Evolutionary conservation across 2,329 filamentous ascomycete genomes (phyloP).

Genomic region (Pseudocercospora eumusae): DNA sequence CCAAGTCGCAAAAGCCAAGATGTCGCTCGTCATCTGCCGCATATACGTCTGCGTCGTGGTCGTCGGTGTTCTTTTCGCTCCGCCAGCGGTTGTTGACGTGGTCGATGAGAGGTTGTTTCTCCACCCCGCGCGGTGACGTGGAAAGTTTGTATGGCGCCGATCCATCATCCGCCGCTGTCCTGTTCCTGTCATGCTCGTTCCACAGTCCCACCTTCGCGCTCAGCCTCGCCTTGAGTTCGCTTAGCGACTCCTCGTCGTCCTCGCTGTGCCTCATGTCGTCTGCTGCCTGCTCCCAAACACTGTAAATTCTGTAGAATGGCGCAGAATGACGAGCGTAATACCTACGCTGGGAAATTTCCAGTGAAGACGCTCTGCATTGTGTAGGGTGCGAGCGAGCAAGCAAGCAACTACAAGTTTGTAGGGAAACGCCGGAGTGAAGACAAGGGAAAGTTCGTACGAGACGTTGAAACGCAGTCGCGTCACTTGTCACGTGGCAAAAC

Average conservation of each 20-base stretch:
- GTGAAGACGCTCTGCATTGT: background rate
- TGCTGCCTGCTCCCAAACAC: background rate
- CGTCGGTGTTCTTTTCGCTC: conserved; percentile 16
- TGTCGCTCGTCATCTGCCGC: conserved; percentile 26
- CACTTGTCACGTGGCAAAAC: background rate
- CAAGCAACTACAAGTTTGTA: background rate
- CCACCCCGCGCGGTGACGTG: conserved; percentile 16
- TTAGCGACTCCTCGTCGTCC: conserved; percentile 15
- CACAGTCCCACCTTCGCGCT: conserved; percentile 2
- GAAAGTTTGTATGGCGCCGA: background rate
- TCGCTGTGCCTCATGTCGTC: background rate
- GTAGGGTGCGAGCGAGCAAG: background rate
- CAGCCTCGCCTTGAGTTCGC: conserved; percentile 12
- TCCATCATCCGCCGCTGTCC: background rate
- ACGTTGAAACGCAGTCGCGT: no score
- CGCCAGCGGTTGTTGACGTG: conserved; percentile 35
- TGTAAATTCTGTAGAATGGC: background rate
- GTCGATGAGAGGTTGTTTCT: conserved; percentile 31
- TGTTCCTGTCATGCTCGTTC: background rate
- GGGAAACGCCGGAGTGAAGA: background rate
- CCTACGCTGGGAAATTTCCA: background rate
- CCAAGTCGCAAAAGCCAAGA: conserved; percentile 36
- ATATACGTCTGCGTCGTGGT: conserved; percentile 1
- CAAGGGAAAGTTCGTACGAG: background rate
- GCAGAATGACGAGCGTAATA: background rate